Evolutionary conservation across 805 yeast genomes (phyloP), one percentile per base, ranked within the genome.

Genomic region (Candida gorgasii): DNA sequence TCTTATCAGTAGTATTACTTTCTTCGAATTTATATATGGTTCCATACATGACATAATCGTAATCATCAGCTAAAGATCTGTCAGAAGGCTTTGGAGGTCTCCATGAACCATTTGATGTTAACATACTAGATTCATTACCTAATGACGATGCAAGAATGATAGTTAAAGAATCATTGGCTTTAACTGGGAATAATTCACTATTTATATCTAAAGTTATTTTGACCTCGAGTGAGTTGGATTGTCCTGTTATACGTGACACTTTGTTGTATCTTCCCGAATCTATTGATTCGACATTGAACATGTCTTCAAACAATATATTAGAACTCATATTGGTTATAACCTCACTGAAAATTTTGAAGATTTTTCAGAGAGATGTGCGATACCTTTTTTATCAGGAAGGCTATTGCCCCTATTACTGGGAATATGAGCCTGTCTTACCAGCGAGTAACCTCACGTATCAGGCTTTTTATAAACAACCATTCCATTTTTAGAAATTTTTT

Each of bases 31-130:
- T 90, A 74, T 93, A 93, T 35, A 93, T 95, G 5, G 96, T 89
- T 42, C 99, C 99, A 62, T 90, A 82, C 98, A 93, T 92, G 51
- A 93, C 98, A 57, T 93, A 93, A 64, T 92, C 98, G 70, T 89
- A 92, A 60, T 93, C 98, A 62, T 92, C 97, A 52, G 97, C 96
- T 56, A 92, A 75, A 5, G 95, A 79, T 58, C 84, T 79, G 53
- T 89, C 96, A 45, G 84, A 86, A 9, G 86, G 77, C 64, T 78
- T 86, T 34, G 96, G 95, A 7, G 87, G 89, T 62, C 89, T 77
- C 90, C 92, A 85, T 18, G 86, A 78, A 14, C 85, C 84, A 51
- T 80, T 73, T 19, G 76, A 66, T 11, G 62, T 75, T 60, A 57
- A 70, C 73, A 47, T 69, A 48, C 59, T 62, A 4, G 67, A 53